Evolutionary conservation across 805 yeast species (phyloP), one percentile per base, ranked within the genome.

Genomic region (Pichia ethanolica): DNA sequence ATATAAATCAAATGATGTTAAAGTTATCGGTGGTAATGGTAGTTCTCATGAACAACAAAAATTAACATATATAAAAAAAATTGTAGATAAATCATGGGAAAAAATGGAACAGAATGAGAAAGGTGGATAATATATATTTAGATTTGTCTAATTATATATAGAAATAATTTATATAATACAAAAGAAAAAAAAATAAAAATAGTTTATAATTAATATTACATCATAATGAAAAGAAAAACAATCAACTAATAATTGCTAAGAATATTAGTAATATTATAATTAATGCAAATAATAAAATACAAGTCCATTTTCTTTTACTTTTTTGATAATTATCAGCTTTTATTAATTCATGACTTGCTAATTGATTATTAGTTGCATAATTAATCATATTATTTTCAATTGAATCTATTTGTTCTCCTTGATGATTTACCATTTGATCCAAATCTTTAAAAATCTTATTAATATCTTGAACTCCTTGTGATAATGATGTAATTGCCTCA

Each of bases 381-480:
- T 75, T 78, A 28, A 81, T 67, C 42, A 90, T 72, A 65, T 89
- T 89, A 53, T 83, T 88, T 61, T 89, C 97, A 14, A 90, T 80
- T 0, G 89, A 79, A 60, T 89, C 95, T 14, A 90, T 74, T 56
- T 86, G 89, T 33, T 78, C 82, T 6, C 96, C 96, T 63, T 90
- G 97, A 64, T 88, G 90, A 46, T 75, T 72, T 2, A 90, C 93
- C 58, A 90, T 69, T 37, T 79, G 75, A 13, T 89, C 89, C 49
- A 90, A 66, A 59, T 89, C 96, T 56, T 81, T 81, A 64, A 89
- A 89, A 5, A 90, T 89, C 9, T 89, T 75, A 64, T 90, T 89
- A 39, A 90, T 87, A 56, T 90, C 97, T 47, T 74, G 77, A 10
- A 89, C 88, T 0, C 96, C 95, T 39, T 79, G 79, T 40, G 84